These are phyloP conservation scores for Ustilago sp. DNA, from an alignment of 1,284 basidiomycete species.

Conservation along the genomic window DNA sequence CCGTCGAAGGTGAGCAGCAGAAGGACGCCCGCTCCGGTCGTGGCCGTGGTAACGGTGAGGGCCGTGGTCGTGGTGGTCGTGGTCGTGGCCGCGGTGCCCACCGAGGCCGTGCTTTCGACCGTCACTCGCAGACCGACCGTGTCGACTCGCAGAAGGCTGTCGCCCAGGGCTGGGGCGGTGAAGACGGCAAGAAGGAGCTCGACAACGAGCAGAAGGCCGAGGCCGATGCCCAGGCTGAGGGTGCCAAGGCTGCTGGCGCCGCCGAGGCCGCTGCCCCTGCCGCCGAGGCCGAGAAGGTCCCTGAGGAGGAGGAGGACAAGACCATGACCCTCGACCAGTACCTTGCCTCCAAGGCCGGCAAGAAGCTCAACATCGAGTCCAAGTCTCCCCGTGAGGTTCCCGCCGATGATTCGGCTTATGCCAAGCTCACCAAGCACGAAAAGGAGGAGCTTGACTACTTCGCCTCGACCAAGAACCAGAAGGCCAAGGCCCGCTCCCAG, in stretches of 20 bases:
- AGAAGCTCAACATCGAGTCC: slow-evolving; percentile 62
- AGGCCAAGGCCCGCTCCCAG: slow-evolving; percentile 46
- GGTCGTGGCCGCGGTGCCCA: slow-evolving; percentile 73
- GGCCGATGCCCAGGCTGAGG: slow-evolving; percentile 65
- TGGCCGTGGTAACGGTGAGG: slow-evolving; percentile 38
- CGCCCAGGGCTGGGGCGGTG: slow-evolving; percentile 90
- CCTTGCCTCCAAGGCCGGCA: slow-evolving; percentile 77
- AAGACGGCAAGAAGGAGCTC: slow-evolving; percentile 82
- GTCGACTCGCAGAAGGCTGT: slow-evolving; percentile 89
- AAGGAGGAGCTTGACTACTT: slow-evolving; percentile 64
- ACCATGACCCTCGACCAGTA: slow-evolving; percentile 85
- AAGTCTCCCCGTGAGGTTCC: slow-evolving; percentile 54
- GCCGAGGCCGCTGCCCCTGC: slow-evolving; percentile 63
- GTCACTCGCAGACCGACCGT: slow-evolving; percentile 82
- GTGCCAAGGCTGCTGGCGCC: slow-evolving; percentile 62
- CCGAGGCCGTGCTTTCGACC: slow-evolving; percentile 81
- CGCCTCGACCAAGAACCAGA: slow-evolving; percentile 54
- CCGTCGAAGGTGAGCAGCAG: slow-evolving; percentile 51
- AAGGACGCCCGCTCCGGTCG: slow-evolving; percentile 41
- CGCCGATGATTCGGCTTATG: slow-evolving; percentile 56
- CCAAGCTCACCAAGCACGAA: slow-evolving; percentile 62
- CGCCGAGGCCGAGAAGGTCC: slow-evolving; percentile 55
- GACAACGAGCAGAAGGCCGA: slow-evolving; percentile 79
- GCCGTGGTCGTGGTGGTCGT: slow-evolving; percentile 71
- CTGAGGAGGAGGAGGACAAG: slow-evolving; percentile 91